Percentiles rank a stretch among this genome's conserved stretches.
Conservation (phyloP, 257 asterid genomes). For the Coffea canephora region DNA sequence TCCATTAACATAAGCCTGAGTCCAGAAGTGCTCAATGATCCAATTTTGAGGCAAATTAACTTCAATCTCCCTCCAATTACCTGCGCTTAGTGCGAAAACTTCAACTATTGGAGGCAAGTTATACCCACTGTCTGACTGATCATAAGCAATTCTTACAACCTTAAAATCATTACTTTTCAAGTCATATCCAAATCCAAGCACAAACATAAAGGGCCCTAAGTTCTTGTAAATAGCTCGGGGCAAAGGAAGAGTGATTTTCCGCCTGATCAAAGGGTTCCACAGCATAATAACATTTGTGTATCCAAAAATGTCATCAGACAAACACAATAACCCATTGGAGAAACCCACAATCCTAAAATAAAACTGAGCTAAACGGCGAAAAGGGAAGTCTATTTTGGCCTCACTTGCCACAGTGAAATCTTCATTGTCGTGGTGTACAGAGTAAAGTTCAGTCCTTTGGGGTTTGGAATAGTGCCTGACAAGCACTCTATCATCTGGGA, state of each 20-base stretch:
- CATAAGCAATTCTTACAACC: conserved; percentile 18
- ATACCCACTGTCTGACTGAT: neutral
- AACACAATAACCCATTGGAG: conserved; percentile 38
- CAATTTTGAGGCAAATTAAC: conserved; percentile 7
- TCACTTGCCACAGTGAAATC: neutral
- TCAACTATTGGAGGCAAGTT: conserved; percentile 14
- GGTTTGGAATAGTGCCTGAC: conserved; percentile 11
- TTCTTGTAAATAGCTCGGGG: conserved; percentile 1
- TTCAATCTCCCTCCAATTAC: conserved; percentile 15
- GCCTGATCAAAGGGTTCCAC: conserved; percentile 36
- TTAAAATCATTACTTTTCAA: conserved; percentile 14
- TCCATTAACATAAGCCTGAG: conserved; percentile 8
- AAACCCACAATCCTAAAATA: conserved; percentile 34
- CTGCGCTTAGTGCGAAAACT: conserved; percentile 1
- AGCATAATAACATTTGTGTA: conserved; percentile 19
- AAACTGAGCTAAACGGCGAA: conserved; percentile 11
- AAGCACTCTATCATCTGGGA: neutral
- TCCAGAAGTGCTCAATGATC: conserved; percentile 18
- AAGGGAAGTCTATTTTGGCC: conserved; percentile 6
- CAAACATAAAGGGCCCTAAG: conserved; percentile 1
- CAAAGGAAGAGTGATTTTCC: conserved; percentile 23
- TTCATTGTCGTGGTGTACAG: neutral
- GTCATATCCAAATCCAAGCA: conserved; percentile 20
- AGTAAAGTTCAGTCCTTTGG: conserved; percentile 11
- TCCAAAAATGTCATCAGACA: conserved; percentile 30